Evolutionary conservation across 2,329 filamentous ascomycete species (phyloP).

Genomic region (Fusarium tanahbumbuense): DNA sequence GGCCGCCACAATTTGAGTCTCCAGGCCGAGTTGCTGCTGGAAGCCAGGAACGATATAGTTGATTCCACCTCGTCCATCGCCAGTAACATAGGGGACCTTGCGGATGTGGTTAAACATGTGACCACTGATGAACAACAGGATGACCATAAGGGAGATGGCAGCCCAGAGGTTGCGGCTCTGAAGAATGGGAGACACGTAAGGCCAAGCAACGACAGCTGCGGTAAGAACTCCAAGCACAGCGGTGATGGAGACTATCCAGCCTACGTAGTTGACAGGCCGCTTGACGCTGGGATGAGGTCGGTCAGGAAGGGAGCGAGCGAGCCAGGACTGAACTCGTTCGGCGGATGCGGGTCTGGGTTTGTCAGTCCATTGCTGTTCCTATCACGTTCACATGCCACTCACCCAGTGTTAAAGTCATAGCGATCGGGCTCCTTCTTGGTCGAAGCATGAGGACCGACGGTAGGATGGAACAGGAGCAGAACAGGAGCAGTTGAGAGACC

Average conservation of each 20-base stretch:
- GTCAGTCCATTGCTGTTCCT: neutral
- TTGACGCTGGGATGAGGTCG: slow-evolving; percentile 81
- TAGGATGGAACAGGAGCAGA: slow-evolving; percentile 87
- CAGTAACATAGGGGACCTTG: slow-evolving; percentile 90
- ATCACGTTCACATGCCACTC: slow-evolving; percentile 48
- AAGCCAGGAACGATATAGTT: slow-evolving; percentile 93
- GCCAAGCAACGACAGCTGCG: slow-evolving; percentile 75
- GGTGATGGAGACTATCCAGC: slow-evolving; percentile 75
- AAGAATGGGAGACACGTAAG: slow-evolving; percentile 82
- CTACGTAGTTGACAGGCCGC: slow-evolving; percentile 88
- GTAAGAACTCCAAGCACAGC: slow-evolving; percentile 77
- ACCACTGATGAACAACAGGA: slow-evolving; percentile 92
- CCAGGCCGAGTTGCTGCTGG: slow-evolving; percentile 91
- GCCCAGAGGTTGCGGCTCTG: slow-evolving; percentile 96
- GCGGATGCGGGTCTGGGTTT: slow-evolving; percentile 73
- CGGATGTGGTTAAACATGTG: slow-evolving; percentile 99
- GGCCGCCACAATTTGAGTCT: slow-evolving; percentile 94
- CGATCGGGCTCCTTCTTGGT: slow-evolving; percentile 75
- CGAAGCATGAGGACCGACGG: slow-evolving; percentile 81
- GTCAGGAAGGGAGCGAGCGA: slow-evolving; percentile 81
- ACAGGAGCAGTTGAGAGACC: slow-evolving; percentile 95
- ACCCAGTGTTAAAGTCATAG: slow-evolving; percentile 89
- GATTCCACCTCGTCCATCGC: slow-evolving; percentile 85
- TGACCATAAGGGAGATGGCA: slow-evolving; percentile 85
- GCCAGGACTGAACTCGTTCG: slow-evolving; percentile 82